Percentiles rank a stretch among this genome's conserved stretches.
phyloP scores from a whole-genome alignment of 306 rosid species.

The Dalbergia cochinchinensis region DNA sequence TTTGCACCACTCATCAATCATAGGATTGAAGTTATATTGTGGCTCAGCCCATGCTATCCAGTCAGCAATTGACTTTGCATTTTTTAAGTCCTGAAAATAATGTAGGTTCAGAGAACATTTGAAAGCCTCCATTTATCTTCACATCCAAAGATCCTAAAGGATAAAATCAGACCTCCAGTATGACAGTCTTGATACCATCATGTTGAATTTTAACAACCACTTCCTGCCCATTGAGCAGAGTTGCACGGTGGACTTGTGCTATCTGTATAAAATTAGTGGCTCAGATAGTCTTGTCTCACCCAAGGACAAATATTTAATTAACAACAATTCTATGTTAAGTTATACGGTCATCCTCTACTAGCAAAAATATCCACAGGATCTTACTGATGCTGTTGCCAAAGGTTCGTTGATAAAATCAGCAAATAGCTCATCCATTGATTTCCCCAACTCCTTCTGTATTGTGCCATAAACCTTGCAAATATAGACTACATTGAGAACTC shows the following conservation, averaged over 20 bases:
- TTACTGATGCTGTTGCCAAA: constrained; percentile 98
- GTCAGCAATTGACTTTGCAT: constrained; percentile 90
- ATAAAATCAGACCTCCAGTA: constrained; percentile 79
- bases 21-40: constrained; percentile 89
- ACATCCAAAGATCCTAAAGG: constrained; percentile 44
- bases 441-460: constrained; percentile 84
- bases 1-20: constrained; percentile 99
- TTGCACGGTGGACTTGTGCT: constrained; percentile 98
- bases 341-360: constrained; percentile 41
- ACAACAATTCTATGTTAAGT: constrained; percentile 32
- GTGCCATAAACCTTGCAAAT: constrained; percentile 74
- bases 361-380: constrained; percentile 49
- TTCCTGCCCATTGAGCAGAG: constrained; percentile 85
- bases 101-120: constrained; percentile 35
- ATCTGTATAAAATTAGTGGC: constrained; percentile 66
- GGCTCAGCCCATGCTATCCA: constrained; percentile 99
- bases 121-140: constrained; percentile 42
- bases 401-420: constrained; percentile 73
- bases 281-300: constrained; percentile 39
- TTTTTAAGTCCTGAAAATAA: constrained; percentile 86
- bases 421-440: constrained; percentile 85
- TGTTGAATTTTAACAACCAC: constrained; percentile 98
- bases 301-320: constrained; percentile 27
- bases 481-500: constrained; percentile 48
- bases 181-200: constrained; percentile 79